phyloP scores from a whole-genome alignment of 139 green algal genomes.

The Pseudopediastrum boryanum region DNA sequence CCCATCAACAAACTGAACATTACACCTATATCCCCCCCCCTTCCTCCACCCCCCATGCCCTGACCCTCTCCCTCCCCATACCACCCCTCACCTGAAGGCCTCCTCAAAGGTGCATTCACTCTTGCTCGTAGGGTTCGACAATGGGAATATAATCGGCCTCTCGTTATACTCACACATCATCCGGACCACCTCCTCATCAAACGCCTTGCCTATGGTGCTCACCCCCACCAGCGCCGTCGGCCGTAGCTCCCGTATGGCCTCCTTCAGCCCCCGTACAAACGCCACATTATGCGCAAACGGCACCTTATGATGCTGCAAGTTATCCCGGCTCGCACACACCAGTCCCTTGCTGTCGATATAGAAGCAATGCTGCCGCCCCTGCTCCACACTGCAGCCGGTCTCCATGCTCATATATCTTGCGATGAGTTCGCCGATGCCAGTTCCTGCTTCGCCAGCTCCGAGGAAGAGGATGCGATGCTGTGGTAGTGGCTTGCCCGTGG shows the following conservation, averaged over 20 bases:
- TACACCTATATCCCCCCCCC: constrained; percentile 72
- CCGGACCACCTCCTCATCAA: constrained; percentile 59
- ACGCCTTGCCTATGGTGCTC: constrained; percentile 58
- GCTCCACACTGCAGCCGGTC: constrained; percentile 14
- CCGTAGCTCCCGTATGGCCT: constrained; percentile 46
- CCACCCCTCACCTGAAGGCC: constrained; percentile 49
- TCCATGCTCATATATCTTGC: constrained; percentile 31
- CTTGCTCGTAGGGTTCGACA: constrained; percentile 91
- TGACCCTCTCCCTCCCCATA: constrained; percentile 50
- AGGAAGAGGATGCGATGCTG: constrained; percentile 64
- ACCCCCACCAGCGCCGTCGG: constrained; percentile 71
- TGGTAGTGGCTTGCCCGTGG: constrained; percentile 41
- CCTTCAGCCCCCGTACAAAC: constrained; percentile 44
- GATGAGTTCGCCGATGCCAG: constrained; percentile 39
- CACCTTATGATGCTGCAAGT: constrained; percentile 81
- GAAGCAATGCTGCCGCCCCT: constrained; percentile 52
- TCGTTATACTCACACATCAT: constrained; percentile 39
- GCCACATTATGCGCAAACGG: constrained; percentile 82
- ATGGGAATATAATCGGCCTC: constrained; percentile 79
- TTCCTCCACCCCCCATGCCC: constrained; percentile 71
- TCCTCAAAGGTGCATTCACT: constrained; percentile 85
- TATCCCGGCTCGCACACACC: constrained; percentile 41
- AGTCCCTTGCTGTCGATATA: constrained; percentile 60
- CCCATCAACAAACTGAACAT: not conserved
- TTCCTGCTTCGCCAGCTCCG: constrained; percentile 62